Evolutionary conservation across 148 eudicot genomes (phyloP), one percentile per base, ranked within the genome.

Genomic region (Dianthus caryophyllus): DNA sequence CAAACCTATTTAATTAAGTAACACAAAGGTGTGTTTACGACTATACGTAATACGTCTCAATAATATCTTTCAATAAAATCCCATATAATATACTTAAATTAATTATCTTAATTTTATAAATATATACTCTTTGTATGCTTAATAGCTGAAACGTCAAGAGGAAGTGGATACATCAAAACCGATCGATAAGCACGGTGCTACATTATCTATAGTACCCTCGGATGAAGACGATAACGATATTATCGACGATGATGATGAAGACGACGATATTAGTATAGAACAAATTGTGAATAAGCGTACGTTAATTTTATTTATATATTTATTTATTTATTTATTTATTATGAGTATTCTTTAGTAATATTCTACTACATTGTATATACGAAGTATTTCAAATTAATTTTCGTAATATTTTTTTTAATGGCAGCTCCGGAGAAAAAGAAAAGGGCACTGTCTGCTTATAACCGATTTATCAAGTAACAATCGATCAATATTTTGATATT

Each of bases 341-440:
- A n/a, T n/a, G n/a, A n/a, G n/a, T n/a, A n/a, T n/a, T n/a, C n/a
- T n/a, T n/a, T n/a, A n/a, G n/a, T n/a, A n/a, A n/a, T n/a, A n/a
- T n/a, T n/a, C n/a, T n/a, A n/a, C n/a, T n/a, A n/a, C n/a, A n/a
- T n/a, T n/a, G n/a, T n/a, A n/a, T n/a, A n/a, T n/a, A n/a, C n/a
- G n/a, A n/a, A n/a, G n/a, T n/a, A n/a, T n/a, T n/a, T n/a, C n/a
- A n/a, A n/a, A n/a, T n/a, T n/a, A n/a, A n/a, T 41, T 6, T 6
- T 9, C 6, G 38, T 33, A 41, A 41, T 41, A 13, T 41, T 41
- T 41, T 41, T 41, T 13, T 9, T 46, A 41, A 67, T 66, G 66
- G 64, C 86, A 94, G 98, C 98, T 46, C 97, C 98, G 2, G 84
- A 76, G 82, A 94, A 88, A 81, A 90, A 87, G 72, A 87, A 79